These are phyloP conservation scores for Drechslera avenae DNA, from an alignment of 2,329 filamentous ascomycete genomes.

Conservation along the genomic window DNA sequence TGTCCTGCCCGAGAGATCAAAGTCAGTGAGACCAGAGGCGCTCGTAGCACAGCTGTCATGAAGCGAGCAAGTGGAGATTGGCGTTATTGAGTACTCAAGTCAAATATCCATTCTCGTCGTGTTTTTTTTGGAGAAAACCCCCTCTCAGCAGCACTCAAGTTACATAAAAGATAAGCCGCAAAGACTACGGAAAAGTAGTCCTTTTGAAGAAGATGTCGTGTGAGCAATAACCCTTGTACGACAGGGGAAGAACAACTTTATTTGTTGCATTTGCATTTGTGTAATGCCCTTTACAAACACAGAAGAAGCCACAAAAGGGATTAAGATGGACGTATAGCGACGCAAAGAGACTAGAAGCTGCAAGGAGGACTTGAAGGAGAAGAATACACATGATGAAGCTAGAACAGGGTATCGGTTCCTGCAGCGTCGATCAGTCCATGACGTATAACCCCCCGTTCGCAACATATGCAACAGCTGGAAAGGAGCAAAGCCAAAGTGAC, in stretches of 20 bases:
- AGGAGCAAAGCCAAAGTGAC: conserved; percentile 1
- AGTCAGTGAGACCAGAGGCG: background rate
- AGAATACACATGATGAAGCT: background rate
- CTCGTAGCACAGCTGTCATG: background rate
- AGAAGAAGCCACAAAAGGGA: background rate
- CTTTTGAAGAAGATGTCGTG: no score
- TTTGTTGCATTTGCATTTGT: background rate
- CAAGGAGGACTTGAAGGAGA: background rate
- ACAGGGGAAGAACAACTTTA: background rate
- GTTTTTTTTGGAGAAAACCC: background rate
- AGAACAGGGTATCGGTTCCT: conserved; percentile 5
- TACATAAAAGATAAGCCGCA: no score
- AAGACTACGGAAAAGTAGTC: no score
- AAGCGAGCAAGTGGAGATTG: background rate
- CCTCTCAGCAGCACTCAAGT: background rate
- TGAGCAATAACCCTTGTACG: no score
- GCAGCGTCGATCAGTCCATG: conserved; percentile 9
- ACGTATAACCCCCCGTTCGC: conserved; percentile 7
- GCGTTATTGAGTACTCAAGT: background rate
- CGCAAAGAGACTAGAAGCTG: background rate
- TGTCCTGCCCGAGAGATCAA: background rate
- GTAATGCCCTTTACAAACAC: background rate
- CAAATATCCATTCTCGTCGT: background rate
- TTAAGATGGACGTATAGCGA: background rate
- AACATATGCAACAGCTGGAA: background rate